phyloP scores from a whole-genome alignment of 2,329 filamentous ascomycete genomes.

The Teratosphaeria gauchensis region DNA sequence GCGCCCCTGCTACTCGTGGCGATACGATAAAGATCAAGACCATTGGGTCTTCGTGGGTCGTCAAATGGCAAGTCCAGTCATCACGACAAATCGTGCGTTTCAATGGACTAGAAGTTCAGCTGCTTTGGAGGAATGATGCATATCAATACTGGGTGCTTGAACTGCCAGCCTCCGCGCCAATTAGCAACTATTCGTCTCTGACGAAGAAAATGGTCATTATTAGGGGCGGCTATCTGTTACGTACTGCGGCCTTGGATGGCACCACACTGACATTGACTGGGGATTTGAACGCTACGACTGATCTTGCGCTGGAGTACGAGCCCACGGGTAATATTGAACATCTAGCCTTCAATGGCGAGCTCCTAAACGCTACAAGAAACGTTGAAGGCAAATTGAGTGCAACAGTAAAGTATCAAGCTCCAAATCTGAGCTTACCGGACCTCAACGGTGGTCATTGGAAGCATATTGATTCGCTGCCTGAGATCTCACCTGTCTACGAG shows the following conservation, averaged over 20 bases:
- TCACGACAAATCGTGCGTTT: conserved; percentile 44
- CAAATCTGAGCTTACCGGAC: conserved; percentile 46
- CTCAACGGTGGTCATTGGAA: conserved; percentile 56
- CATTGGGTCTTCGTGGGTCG: conserved; percentile 36
- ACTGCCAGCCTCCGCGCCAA: conserved; percentile 31
- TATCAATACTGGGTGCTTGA: conserved; percentile 62
- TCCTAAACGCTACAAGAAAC: conserved; percentile 18
- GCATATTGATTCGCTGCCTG: conserved; percentile 61
- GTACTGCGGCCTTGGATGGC: conserved; percentile 47
- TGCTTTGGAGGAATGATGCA: conserved; percentile 54
- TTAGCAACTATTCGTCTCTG: conserved; percentile 28
- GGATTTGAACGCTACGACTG: conserved; percentile 61
- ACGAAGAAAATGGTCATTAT: conserved; percentile 35
- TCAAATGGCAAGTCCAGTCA: conserved; percentile 48
- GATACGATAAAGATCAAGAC: conserved; percentile 20
- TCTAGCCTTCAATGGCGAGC: conserved; percentile 52
- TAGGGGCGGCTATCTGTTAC: conserved; percentile 55
- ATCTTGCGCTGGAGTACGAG: conserved; percentile 58
- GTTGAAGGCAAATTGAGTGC: conserved; percentile 38
- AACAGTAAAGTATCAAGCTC: conserved; percentile 41
- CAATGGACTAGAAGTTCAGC: conserved; percentile 44
- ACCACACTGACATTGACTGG: conserved; percentile 52
- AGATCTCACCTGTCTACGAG: conserved; percentile 54
- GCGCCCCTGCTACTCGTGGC: conserved; percentile 16
- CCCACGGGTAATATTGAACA: conserved; percentile 42